Conservation (phyloP, 495 filamentous ascomycete species). For the Durotheca rogersii region DNA sequence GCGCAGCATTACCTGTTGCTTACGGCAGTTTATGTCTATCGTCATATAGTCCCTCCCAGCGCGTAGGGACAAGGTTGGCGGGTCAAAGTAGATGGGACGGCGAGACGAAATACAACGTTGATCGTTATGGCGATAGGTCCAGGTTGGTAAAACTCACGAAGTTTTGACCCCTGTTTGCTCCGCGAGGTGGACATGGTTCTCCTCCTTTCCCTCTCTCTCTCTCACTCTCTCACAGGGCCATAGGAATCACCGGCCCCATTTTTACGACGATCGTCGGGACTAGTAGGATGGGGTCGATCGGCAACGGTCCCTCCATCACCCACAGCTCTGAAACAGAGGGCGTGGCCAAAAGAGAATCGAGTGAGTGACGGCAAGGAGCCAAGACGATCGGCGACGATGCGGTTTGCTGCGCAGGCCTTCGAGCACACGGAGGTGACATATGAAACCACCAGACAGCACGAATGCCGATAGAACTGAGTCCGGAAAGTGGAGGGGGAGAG, state of each 20-base stretch:
- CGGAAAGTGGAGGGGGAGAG: conserved; percentile 7
- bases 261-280: conserved; percentile 26
- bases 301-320: conserved; percentile 21
- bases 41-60: conserved; percentile 2
- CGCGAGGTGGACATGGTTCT: conserved; percentile 19
- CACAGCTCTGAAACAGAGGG: conserved; percentile 22
- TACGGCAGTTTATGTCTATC: conserved; percentile 22
- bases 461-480: conserved; percentile 34
- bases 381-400: no score
- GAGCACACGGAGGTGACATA: conserved; percentile 6
- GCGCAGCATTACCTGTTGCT: conserved; percentile 20
- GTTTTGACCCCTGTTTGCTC: conserved; percentile 11
- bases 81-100: conserved; percentile 23
- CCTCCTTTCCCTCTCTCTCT: conserved; percentile 1
- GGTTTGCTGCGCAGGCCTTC: conserved; percentile 8
- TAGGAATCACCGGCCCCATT: conserved; percentile 18
- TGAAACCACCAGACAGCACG: conserved; percentile 5
- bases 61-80: conserved; percentile 3
- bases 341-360: conserved; percentile 12
- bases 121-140: conserved; percentile 16
- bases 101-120: conserved; percentile 29
- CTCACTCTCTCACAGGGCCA: conserved; percentile 16
- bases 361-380: conserved; percentile 8
- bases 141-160: conserved; percentile 23
- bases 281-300: conserved; percentile 23